phyloP scores from a whole-genome alignment of 306 rosid species.

The Prunus mira region DNA sequence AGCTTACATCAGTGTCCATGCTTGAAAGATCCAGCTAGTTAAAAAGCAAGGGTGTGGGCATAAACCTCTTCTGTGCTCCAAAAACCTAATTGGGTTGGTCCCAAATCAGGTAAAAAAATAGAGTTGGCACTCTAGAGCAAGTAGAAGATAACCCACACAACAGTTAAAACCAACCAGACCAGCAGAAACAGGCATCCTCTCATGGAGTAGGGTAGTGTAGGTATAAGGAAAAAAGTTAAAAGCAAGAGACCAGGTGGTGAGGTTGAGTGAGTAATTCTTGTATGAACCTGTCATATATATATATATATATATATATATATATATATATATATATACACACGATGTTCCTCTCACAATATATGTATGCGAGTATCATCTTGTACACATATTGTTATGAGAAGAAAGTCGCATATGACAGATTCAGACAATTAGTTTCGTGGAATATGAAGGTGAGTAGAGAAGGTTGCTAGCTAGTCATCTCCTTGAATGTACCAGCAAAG shows the following conservation, averaged over 20 bases:
- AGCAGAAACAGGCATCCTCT: slow-evolving; percentile 6
- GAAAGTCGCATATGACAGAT: background rate
- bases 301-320: background rate
- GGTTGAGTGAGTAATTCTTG: background rate
- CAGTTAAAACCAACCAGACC: slow-evolving; percentile 31
- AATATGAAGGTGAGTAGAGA: background rate
- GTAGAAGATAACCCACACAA: slow-evolving; percentile 26
- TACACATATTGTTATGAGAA: background rate
- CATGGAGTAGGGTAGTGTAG: slow-evolving; percentile 5
- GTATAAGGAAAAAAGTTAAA: slow-evolving; percentile 2
- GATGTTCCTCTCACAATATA: background rate
- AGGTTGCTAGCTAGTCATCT: slow-evolving; percentile 49
- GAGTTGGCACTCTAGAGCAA: slow-evolving; percentile 18
- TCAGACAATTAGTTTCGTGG: background rate
- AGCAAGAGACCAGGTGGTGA: background rate
- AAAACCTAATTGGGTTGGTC: slow-evolving; percentile 37
- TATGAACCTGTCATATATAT: background rate
- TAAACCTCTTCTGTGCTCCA: slow-evolving; percentile 35
- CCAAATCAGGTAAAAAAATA: slow-evolving; percentile 44
- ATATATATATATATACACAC: background rate
- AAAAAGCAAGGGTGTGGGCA: slow-evolving; percentile 38
- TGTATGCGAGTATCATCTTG: background rate
- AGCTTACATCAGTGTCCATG: slow-evolving; percentile 25
- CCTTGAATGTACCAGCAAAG: slow-evolving; percentile 94
- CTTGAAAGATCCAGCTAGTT: slow-evolving; percentile 21